A percentile compares a stretch with the other conserved stretches of the same genome.
phyloP scores from a whole-genome alignment of 2,329 filamentous ascomycete genomes.

The Cercospora sp. region DNA sequence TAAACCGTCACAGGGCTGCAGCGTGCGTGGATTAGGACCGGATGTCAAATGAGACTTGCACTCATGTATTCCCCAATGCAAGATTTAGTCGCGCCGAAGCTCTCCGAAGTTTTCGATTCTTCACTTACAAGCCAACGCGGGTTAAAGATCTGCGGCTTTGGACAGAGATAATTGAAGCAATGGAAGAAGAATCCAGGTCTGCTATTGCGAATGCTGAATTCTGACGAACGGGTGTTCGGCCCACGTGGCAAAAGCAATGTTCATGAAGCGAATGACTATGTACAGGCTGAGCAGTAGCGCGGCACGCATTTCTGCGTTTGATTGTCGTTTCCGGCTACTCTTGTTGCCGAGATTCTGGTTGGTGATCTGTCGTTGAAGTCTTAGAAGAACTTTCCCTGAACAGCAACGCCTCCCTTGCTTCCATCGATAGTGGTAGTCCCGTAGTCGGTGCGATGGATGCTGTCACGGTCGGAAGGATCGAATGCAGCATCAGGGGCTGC shows the following conservation, averaged over 20 bases:
- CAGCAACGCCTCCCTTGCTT: slow-evolving; percentile 2
- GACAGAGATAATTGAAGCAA: too few relatives aligned
- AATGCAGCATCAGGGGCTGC: slow-evolving; percentile 20
- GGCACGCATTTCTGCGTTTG: background rate
- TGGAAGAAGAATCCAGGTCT: too few relatives aligned
- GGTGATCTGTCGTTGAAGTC: background rate
- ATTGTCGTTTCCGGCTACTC: background rate
- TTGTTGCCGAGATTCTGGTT: background rate
- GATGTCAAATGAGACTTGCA: too few relatives aligned
- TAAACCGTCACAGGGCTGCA: too few relatives aligned
- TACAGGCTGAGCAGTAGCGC: background rate
- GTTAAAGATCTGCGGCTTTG: too few relatives aligned
- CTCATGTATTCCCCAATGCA: too few relatives aligned
- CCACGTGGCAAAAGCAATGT: background rate
- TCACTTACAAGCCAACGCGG: too few relatives aligned
- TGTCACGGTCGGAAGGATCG: slow-evolving; percentile 17
- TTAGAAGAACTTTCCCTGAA: slow-evolving; percentile 8
- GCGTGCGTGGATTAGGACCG: too few relatives aligned
- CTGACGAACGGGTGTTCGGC: too few relatives aligned
- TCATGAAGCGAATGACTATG: background rate
- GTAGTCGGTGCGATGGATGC: slow-evolving; percentile 14
- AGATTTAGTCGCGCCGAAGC: too few relatives aligned
- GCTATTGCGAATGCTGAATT: too few relatives aligned
- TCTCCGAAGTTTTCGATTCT: too few relatives aligned
- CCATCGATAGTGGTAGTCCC: slow-evolving; percentile 7